Conservation (phyloP, 108 stramenopile genomes). For the Mayamaea pseudoterrestris region DNA sequence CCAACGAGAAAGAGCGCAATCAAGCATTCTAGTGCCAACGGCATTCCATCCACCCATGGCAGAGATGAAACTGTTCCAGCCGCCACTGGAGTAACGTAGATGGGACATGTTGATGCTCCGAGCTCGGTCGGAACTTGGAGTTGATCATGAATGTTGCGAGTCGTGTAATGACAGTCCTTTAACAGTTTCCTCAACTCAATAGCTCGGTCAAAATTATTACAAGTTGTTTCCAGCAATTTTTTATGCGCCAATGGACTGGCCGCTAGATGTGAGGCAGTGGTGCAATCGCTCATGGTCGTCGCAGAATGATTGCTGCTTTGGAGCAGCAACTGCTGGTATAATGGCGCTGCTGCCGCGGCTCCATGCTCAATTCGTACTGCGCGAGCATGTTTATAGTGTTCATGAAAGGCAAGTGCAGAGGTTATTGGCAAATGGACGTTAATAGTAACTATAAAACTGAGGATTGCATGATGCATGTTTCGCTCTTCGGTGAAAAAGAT, state of each 20-base stretch:
- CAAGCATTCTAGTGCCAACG: background rate
- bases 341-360: conserved; percentile 22
- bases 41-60: background rate
- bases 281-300: background rate
- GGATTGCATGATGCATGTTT: no score
- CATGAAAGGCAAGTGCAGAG: no score
- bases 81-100: background rate
- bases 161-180: background rate
- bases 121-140: background rate
- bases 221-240: background rate
- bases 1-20: background rate
- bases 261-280: background rate
- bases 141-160: background rate
- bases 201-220: background rate
- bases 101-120: background rate
- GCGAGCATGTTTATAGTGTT: conserved; percentile 31
- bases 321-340: conserved; percentile 33
- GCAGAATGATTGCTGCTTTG: no score
- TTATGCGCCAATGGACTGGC: background rate
- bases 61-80: background rate
- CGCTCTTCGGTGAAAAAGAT: no score
- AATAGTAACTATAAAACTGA: no score
- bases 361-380: conserved; percentile 28
- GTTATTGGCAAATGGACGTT: no score
- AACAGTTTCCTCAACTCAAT: background rate